Conservation (phyloP, 2,329 filamentous ascomycete species). For the Periconia sp. region DNA sequence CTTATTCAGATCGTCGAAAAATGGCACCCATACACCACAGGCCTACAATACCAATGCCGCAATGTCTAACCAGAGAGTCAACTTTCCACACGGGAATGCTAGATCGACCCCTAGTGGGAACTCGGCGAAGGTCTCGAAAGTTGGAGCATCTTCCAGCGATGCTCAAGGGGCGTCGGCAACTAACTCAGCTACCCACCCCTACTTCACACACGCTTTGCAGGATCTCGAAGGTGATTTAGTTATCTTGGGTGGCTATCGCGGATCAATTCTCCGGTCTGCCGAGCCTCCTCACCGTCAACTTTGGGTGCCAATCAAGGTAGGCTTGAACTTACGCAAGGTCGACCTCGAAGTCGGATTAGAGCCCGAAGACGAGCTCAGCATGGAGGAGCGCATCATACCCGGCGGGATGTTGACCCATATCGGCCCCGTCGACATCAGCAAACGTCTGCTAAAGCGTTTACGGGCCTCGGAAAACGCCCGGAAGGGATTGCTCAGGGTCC, state of each 20-base stretch:
- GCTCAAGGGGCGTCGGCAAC: conserved; percentile 18
- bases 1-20: conserved; percentile 22
- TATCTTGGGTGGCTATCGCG: conserved; percentile 85
- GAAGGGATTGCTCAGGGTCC: conserved; percentile 72
- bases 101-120: conserved; percentile 12
- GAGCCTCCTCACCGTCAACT: conserved; percentile 81
- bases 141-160: conserved; percentile 6
- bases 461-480: conserved; percentile 72
- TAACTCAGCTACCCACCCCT: conserved; percentile 48
- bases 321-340: conserved; percentile 86
- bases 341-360: conserved; percentile 85
- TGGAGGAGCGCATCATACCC: conserved; percentile 80
- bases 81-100: conserved; percentile 19
- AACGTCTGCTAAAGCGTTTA: conserved; percentile 76
- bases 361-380: conserved; percentile 78
- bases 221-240: conserved; percentile 81
- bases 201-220: conserved; percentile 61
- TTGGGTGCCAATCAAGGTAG: conserved; percentile 93
- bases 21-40: conserved; percentile 14
- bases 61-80: conserved; percentile 14
- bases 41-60: conserved; percentile 13
- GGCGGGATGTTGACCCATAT: conserved; percentile 90
- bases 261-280: conserved; percentile 83
- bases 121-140: conserved; percentile 11
- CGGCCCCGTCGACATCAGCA: conserved; percentile 87